Percentiles rank a stretch among this genome's conserved stretches.
phyloP scores from a whole-genome alignment of 805 yeast species.

The Pichia nanzhaoensis region DNA sequence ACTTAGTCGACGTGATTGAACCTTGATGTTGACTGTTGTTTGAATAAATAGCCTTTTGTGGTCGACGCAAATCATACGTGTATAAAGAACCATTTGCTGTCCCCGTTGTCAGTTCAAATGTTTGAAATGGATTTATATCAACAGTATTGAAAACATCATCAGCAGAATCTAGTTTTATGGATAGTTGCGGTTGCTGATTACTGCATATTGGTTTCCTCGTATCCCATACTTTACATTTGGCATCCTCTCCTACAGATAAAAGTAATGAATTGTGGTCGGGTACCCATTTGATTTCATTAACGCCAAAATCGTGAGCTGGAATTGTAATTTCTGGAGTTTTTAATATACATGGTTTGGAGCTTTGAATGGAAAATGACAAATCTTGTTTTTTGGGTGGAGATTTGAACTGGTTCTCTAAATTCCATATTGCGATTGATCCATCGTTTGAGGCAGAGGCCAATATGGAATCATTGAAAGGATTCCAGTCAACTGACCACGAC shows the following conservation, averaged over 20 bases:
- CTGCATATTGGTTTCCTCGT: conserved; percentile 32
- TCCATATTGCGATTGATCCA: conserved; percentile 63
- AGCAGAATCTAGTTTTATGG: conserved; percentile 3
- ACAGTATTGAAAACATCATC: conserved; percentile 41
- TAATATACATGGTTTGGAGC: conserved; percentile 10
- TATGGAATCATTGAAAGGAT: conserved; percentile 50
- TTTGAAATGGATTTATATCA: conserved; percentile 51
- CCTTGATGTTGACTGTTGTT: conserved; percentile 38
- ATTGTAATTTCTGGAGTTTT: conserved; percentile 16
- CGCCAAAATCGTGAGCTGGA: conserved; percentile 39
- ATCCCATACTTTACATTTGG: conserved; percentile 46
- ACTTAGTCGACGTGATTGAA: conserved; percentile 57
- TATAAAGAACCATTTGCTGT: conserved; percentile 48
- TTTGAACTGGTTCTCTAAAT: conserved; percentile 34
- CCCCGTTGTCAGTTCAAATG: conserved; percentile 60
- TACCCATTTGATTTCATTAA: conserved; percentile 70
- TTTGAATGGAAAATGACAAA: conserved; percentile 6
- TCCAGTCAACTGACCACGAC: conserved; percentile 75
- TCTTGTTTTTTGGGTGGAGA: conserved; percentile 15
- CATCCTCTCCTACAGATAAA: conserved; percentile 63
- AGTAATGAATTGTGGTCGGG: conserved; percentile 55
- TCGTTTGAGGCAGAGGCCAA: conserved; percentile 56
- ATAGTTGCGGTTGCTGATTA: not conserved
- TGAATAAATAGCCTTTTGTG: conserved; percentile 26
- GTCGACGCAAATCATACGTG: conserved; percentile 60